Base-by-base conservation (phyloP, 2,329 filamentous ascomycete species). In the Aspergillus fijiensis region DNA sequence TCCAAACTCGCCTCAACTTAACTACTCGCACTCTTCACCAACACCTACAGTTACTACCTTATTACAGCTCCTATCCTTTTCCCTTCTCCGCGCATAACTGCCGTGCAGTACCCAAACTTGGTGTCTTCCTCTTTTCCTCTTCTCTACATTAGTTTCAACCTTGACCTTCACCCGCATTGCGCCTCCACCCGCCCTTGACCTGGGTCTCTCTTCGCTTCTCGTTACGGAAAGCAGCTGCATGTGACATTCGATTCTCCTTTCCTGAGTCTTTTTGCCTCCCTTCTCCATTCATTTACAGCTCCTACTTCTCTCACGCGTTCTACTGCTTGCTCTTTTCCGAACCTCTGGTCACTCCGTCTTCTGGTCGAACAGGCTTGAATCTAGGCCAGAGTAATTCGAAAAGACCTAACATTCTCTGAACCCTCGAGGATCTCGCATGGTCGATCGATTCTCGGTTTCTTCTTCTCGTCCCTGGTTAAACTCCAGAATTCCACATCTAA, bases 161-260 rank as follows among this genome's bases (percentile, higher is more conserved):
- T 27, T 47, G 45, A 47, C 52, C 52, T 39, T 42, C 52, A 14
- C 47, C 47, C 25, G 52, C 52, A 63, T 64, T 61, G 60, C 55
- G 62, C 65, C 60, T 60, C 55, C 42, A 45, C 59, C 52, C 50
- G 51, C 50, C 14, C 16, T 45, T 45, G 16, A 19, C 14, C 39
- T 16, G 12, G 39, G 19, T 45, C 59, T 58, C 58, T 54, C 62
- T 49, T 64, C 54, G 49, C 49, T 50, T 47, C 42, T 54, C n/a
- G 33, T 61, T 48, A 48, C 57, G 58, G 42, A 49, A 51, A 59
- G 47, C 33, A 42, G 58, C 47, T 61, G 58, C 61, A 63, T 62
- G 49, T 64, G 57, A 67, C 65, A 60, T 61, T 60, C 61, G 62
- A 60, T 55, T 58, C 51, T 60, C 35, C 52, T 49, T 51, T 61